Conservation (phyloP, 257 asterid genomes). For the Solanum clarkiae region DNA sequence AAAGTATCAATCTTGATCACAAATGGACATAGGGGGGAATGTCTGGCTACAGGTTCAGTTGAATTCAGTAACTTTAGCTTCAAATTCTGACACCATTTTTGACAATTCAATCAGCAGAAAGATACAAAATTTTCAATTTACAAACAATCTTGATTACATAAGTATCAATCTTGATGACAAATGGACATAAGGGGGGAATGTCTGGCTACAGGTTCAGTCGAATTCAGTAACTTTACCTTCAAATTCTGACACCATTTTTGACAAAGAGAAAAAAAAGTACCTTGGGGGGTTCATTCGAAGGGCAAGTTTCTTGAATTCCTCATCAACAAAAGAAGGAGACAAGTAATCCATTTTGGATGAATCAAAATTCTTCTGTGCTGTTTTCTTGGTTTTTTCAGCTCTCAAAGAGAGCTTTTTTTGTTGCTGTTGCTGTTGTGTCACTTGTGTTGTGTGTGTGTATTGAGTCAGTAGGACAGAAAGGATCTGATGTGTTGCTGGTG, state of each 20-base stretch:
- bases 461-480: neutral
- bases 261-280: constrained; percentile 13
- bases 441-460: neutral
- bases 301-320: constrained; percentile 75
- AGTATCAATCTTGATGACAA: neutral
- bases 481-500: neutral
- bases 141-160: neutral
- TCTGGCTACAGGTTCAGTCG: neutral
- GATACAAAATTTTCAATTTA: neutral
- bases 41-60: neutral
- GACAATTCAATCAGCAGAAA: neutral
- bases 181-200: neutral
- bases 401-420: neutral
- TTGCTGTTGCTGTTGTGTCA: neutral
- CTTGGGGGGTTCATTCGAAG: constrained; percentile 78
- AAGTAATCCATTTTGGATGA: constrained; percentile 34
- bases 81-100: neutral
- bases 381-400: neutral
- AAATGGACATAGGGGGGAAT: neutral
- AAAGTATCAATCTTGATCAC: neutral
- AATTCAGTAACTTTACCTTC: neutral
- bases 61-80: neutral
- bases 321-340: constrained; percentile 49
- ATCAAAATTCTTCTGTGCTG: neutral
- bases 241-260: neutral